phyloP scores from a whole-genome alignment of 805 yeast genomes.

The Debaryomyces castellii region DNA sequence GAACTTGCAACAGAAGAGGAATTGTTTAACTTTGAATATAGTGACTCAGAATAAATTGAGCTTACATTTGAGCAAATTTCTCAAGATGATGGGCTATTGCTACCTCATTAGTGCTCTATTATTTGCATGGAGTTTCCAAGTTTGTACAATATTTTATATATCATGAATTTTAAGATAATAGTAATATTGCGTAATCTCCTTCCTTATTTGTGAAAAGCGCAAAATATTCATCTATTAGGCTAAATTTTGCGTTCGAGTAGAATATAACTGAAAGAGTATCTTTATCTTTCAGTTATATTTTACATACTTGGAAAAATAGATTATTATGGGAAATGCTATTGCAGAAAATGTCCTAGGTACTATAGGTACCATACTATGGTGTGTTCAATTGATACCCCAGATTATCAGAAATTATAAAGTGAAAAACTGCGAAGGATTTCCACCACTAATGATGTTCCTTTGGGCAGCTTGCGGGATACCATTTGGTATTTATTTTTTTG shows the following conservation, averaged over 20 bases:
- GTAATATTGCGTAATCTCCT: background rate
- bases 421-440: slow-evolving; percentile 84
- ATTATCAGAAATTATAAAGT: slow-evolving; percentile 68
- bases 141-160: background rate
- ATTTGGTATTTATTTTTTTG: slow-evolving; percentile 79
- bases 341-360: slow-evolving; percentile 82
- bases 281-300: background rate
- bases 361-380: slow-evolving; percentile 89
- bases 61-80: background rate
- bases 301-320: background rate
- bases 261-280: too few species aligned
- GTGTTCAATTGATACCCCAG: slow-evolving; percentile 87
- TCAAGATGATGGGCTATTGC: background rate
- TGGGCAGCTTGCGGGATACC: slow-evolving; percentile 82
- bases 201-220: background rate
- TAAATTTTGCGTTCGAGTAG: background rate
- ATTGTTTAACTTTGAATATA: slow-evolving; percentile 48
- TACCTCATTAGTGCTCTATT: background rate
- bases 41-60: slow-evolving; percentile 18
- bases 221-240: background rate
- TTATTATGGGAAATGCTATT: slow-evolving; percentile 15
- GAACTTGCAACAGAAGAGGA: slow-evolving; percentile 16
- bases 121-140: background rate
- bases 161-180: too few species aligned
- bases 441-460: slow-evolving; percentile 81